Base-by-base conservation (phyloP, 805 yeast species). In the Wickerhamiella galacta region DNA sequence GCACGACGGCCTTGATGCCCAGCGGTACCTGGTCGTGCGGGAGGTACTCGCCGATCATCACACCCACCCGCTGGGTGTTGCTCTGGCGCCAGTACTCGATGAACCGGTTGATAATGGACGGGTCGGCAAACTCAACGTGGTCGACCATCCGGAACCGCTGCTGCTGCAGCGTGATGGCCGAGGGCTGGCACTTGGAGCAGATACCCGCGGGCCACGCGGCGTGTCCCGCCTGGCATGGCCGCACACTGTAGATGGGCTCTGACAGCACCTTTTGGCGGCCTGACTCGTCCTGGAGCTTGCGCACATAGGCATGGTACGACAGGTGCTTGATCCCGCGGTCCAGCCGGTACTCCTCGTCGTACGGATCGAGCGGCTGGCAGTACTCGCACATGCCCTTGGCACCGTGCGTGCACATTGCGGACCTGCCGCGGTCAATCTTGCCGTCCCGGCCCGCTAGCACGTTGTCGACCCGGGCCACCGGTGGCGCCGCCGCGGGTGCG, bases 361-460 rank as follows among this genome's bases (percentile, higher is more conserved):
- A 90, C 2, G 98, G 96, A 22, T 94, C 95, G 33, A 90, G 58
- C 0, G 96, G 95, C 21, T 92, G 72, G 53, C 96, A 90, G 51
- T 83, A 82, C 49, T 90, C 98, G 54, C 98, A 90, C 96, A 90
- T 90, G 2, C 96, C 99, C 45, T 75, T 76, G 24, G 75, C 87
- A 3, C 87, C 78, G 52, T 90, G 98, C 38, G 75, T 69, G 54
- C 98, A 87, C 39, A 83, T 58, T 16, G 47, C 38, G 1, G 81
- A 68, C 40, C 61, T 64, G 23, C 60, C 55, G 21, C 98, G 65
- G 19, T 64, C 54, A 35, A 90, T 81, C 35, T 77, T 58, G 0
- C 98, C 99, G 28, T 68, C 66, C 34, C 69, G 64, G 19, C 60
- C 61, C 32, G 76, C 85, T 21, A 85, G 60, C 8, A 49, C 51